A percentile compares a stretch with the other conserved stretches of the same genome.
Evolutionary conservation across 2,329 filamentous ascomycete genomes (phyloP).

Genomic region (Reticulascus tulasneorum): DNA sequence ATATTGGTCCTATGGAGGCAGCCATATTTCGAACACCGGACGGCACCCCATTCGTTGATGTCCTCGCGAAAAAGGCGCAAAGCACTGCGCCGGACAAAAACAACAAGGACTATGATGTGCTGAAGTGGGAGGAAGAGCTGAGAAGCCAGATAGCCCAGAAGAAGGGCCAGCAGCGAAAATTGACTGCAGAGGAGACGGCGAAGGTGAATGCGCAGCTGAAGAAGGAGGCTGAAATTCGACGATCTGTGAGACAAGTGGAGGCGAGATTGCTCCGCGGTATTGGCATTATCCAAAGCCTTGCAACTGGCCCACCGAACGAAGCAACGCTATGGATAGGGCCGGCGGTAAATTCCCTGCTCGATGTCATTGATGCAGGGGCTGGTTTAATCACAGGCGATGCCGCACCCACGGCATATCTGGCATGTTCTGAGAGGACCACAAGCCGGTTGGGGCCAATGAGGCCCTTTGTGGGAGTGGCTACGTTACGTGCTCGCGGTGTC

Average conservation of each 20-base stretch:
- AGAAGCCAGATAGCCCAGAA: constrained; percentile 85
- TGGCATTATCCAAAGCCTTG: constrained; percentile 78
- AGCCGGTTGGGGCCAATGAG: constrained; percentile 70
- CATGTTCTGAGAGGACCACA: constrained; percentile 72
- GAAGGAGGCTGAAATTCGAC: constrained; percentile 78
- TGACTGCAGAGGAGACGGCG: constrained; percentile 80
- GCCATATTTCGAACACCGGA: constrained; percentile 90
- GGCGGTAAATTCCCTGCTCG: constrained; percentile 69
- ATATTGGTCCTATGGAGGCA: constrained; percentile 80
- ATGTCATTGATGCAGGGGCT: constrained; percentile 74
- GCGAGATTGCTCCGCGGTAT: constrained; percentile 75
- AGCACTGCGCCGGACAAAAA: constrained; percentile 76
- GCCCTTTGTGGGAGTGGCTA: constrained; percentile 83
- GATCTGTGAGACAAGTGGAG: constrained; percentile 65
- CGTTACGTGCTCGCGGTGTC: constrained; percentile 73
- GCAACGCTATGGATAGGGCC: constrained; percentile 83
- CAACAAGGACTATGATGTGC: constrained; percentile 87
- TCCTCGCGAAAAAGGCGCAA: constrained; percentile 77
- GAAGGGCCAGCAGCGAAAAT: constrained; percentile 86
- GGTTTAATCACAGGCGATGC: constrained; percentile 76
- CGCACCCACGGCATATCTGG: constrained; percentile 73
- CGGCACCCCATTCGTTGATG: constrained; percentile 84
- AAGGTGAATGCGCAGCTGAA: constrained; percentile 89
- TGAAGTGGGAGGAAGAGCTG: constrained; percentile 96
- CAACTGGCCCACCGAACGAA: constrained; percentile 84